These are phyloP conservation scores for Aspergillus sp. DNA, from an alignment of 2,329 filamentous ascomycete genomes.

Conservation along the genomic window DNA sequence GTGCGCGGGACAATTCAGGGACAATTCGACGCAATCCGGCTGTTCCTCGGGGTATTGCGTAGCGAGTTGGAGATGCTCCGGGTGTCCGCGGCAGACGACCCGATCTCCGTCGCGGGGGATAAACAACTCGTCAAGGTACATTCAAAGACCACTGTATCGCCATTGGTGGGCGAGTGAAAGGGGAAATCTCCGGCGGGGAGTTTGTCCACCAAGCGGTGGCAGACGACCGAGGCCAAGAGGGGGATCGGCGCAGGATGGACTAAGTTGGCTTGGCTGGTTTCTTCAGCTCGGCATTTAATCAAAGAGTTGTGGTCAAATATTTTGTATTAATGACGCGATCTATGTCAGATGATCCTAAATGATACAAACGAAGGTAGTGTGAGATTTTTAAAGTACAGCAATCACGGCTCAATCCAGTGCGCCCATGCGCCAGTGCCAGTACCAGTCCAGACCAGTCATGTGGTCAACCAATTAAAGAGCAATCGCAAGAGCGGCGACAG, in stretches of 20 bases:
- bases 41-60: not conserved
- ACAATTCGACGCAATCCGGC: not conserved
- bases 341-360: not conserved
- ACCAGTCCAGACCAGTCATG: not conserved
- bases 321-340: not conserved
- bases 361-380: not conserved
- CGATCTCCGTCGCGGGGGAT: not conserved
- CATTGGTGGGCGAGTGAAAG: constrained; percentile 9
- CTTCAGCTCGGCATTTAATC: not conserved
- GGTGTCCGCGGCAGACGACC: not conserved
- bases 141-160: not conserved
- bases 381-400: not conserved
- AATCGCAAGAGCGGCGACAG: constrained; percentile 14
- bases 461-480: constrained; percentile 7
- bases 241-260: not conserved
- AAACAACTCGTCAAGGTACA: not conserved
- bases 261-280: not conserved
- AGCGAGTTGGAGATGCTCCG: not conserved
- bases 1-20: not conserved
- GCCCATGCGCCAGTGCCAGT: not conserved
- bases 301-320: not conserved
- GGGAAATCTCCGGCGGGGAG: constrained; percentile 14
- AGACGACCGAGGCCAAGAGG: not conserved
- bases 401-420: not conserved
- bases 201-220: not conserved